phyloP scores from a whole-genome alignment of 208 protist species.

The Wallacemonas sp. region DNA sequence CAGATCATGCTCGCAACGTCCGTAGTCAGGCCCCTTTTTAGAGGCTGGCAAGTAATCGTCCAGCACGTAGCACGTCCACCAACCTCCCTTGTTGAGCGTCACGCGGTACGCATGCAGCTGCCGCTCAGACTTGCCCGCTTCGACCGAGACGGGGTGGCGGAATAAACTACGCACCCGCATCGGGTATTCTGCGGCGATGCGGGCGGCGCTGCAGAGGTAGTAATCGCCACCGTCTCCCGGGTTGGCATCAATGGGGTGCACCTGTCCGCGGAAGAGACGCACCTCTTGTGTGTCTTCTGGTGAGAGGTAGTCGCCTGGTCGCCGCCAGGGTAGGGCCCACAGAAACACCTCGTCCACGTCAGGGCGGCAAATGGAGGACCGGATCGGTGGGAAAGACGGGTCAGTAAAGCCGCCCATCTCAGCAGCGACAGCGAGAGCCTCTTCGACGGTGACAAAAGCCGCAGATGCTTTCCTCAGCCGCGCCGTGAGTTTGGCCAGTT shows the following conservation, averaged over 20 bases:
- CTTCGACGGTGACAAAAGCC: conserved; percentile 1
- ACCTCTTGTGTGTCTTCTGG: conserved; percentile 15
- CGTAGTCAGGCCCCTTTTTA: conserved; percentile 30
- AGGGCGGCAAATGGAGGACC: conserved; percentile 33
- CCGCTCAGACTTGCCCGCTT: conserved; percentile 18
- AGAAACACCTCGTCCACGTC: conserved; percentile 36
- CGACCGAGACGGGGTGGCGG: conserved; percentile 25
- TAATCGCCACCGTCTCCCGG: conserved; percentile 52
- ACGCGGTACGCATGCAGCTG: conserved; percentile 40
- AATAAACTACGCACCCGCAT: conserved; percentile 28
- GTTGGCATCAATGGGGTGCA: conserved; percentile 41
- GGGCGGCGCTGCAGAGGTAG: conserved; percentile 49
- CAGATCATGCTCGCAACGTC: conserved; percentile 37
- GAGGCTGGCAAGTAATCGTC: conserved; percentile 62
- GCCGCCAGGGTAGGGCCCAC: conserved; percentile 36
- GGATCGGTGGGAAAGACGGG: conserved; percentile 33
- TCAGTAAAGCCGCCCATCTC: conserved; percentile 33
- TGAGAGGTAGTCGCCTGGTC: conserved; percentile 37
- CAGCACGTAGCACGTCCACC: conserved; percentile 48
- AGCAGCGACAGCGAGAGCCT: conserved; percentile 20
- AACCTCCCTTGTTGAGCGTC: conserved; percentile 40
- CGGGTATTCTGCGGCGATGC: conserved; percentile 34
- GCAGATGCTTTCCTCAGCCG: neutral
- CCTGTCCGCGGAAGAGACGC: conserved; percentile 36
- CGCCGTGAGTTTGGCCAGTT: conserved; percentile 10